Evolutionary conservation across 2,329 filamentous ascomycete genomes (phyloP).

Genomic region (Verruconis gallopava): DNA sequence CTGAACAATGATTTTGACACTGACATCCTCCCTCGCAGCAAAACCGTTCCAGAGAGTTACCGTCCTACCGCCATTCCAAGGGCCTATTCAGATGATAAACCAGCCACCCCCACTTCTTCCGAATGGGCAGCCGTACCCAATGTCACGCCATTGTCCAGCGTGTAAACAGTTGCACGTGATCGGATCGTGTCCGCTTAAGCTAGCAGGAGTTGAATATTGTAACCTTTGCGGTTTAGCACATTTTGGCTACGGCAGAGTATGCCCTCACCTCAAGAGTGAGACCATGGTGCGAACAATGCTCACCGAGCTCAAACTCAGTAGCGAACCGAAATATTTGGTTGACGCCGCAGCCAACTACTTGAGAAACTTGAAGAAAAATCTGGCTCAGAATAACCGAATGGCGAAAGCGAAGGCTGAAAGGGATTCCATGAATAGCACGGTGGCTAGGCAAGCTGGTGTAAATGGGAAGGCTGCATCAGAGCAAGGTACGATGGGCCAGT

Average conservation of each 20-base stretch:
- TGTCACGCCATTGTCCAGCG: constrained; percentile 33
- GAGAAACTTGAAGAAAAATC: constrained; percentile 40
- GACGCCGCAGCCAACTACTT: constrained; percentile 44
- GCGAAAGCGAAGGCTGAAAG: constrained; percentile 17
- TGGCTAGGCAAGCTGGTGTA: neutral
- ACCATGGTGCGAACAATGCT: constrained; percentile 52
- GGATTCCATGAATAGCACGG: neutral
- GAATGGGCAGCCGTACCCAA: constrained; percentile 5
- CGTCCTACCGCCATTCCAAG: neutral
- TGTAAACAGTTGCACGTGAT: constrained; percentile 41
- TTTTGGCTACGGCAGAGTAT: constrained; percentile 39
- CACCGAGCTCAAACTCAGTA: constrained; percentile 45
- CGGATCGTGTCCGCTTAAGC: constrained; percentile 49
- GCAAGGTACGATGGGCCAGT: no score
- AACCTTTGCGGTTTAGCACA: constrained; percentile 52
- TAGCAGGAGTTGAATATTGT: constrained; percentile 47
- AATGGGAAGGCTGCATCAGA: neutral
- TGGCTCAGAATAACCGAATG: constrained; percentile 40
- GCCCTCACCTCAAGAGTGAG: constrained; percentile 50
- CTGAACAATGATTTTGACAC: no score
- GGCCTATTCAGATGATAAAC: neutral
- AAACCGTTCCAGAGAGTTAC: neutral
- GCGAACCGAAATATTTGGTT: constrained; percentile 41
- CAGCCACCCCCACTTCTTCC: constrained; percentile 2
- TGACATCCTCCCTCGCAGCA: no score